Evolutionary conservation across 1,284 basidiomycete genomes (phyloP), one percentile per base, ranked within the genome.

Genomic region (Agroathelia rolfsii): DNA sequence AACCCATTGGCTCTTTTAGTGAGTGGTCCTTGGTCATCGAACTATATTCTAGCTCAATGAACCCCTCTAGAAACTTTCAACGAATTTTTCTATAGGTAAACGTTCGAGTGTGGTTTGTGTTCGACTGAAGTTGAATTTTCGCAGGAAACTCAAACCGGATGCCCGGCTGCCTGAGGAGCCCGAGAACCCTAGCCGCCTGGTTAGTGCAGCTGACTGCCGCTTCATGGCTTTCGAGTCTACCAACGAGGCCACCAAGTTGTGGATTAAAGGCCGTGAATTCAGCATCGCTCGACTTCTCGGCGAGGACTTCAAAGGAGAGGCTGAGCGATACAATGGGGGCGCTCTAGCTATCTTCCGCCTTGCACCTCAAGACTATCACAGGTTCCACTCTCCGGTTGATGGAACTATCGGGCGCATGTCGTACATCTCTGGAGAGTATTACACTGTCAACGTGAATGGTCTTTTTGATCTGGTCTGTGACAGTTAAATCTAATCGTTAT

Each of bases 211-310:
- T 0, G 94, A 98, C 61, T 96, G 89, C 51, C 78, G 94, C 16
- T 72, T 96, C 47, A 94, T 96, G 83, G 78, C 80, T 0, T 98
- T 97, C 53, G 79, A 85, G 49, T 81, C 75, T 0, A 77, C 96
- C 6, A 62, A 56, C 28, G 83, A 88, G 35, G 93, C 95, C 1
- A 96, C 88, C 1, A 63, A 67, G 14, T 60, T 98, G 4, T 98
- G 95, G 94, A 95, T 98, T 61, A 98, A 98, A 52, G 95, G 94
- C 0, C 76, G 89, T 15, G 89, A 95, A 45, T 97, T 97, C 51
- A 81, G 76, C 0, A 69, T 97, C 2, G 66, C 60, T 1, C 68
- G 79, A 2, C 63, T 98, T 24, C 68, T 98, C 0, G 93, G 93
- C 0, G 80, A 86, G 5, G 61, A 60, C 6, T 89, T 89, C 53